These are phyloP conservation scores for Hemisphaericaspora lyxosophila DNA, from an alignment of 1,139 yeast genomes.

Conservation along the genomic window DNA sequence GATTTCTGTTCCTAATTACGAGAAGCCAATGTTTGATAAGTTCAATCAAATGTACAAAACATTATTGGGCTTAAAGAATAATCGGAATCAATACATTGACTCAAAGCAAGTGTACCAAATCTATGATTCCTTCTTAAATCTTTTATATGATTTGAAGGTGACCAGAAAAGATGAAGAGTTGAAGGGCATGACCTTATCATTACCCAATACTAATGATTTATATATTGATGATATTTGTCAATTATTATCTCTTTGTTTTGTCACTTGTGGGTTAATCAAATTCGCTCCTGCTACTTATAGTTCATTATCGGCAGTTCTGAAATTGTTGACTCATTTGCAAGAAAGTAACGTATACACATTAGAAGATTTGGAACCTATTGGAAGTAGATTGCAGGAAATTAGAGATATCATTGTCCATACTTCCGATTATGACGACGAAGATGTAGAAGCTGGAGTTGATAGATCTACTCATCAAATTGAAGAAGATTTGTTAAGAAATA, in stretches of 20 bases:
- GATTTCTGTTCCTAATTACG: constrained; percentile 52
- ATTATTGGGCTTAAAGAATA: constrained; percentile 59
- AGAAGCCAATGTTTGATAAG: constrained; percentile 49
- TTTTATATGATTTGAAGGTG: constrained; percentile 50
- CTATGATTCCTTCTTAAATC: constrained; percentile 52
- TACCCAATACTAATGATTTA: constrained; percentile 57
- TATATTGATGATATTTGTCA: constrained; percentile 89
- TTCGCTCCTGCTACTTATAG: constrained; percentile 94
- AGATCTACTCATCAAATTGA: constrained; percentile 40
- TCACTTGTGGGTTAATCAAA: constrained; percentile 86
- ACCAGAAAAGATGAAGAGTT: constrained; percentile 51
- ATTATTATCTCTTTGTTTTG: constrained; percentile 75
- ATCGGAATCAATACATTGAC: constrained; percentile 60
- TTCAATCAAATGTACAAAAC: constrained; percentile 49
- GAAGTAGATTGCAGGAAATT: constrained; percentile 68
- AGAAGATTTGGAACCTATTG: constrained; percentile 78
- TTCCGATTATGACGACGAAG: constrained; percentile 26
- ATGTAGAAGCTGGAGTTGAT: constrained; percentile 19
- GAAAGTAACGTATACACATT: constrained; percentile 81
- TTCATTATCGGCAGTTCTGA: constrained; percentile 78
- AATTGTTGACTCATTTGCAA: constrained; percentile 75
- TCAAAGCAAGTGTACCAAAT: constrained; percentile 61
- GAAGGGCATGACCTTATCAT: constrained; percentile 37
- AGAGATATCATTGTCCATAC: constrained; percentile 53
- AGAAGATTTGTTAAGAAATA: constrained; percentile 60